Evolutionary conservation across 2,329 filamentous ascomycete genomes (phyloP).

Genomic region (Conoideocrella luteorostrata): DNA sequence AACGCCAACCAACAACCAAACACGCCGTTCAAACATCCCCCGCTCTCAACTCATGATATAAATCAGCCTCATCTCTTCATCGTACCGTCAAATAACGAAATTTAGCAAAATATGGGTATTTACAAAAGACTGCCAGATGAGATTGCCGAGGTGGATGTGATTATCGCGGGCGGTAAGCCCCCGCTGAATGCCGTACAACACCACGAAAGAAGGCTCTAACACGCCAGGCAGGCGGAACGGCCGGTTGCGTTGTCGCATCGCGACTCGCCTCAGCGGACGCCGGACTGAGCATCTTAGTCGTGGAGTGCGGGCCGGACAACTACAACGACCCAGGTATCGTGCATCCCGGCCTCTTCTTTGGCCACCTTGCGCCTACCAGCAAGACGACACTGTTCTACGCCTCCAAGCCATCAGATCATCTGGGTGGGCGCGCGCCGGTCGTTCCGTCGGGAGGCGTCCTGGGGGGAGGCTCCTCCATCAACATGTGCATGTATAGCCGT

Average conservation of each 20-base stretch:
- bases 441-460: slow-evolving; percentile 15
- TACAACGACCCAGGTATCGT: neutral
- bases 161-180: slow-evolving; percentile 15
- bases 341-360: neutral
- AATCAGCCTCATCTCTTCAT: no score
- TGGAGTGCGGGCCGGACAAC: neutral
- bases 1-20: no score
- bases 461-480: slow-evolving; percentile 18
- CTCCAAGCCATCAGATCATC: neutral
- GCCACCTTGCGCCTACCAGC: neutral
- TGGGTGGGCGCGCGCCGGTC: neutral
- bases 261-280: neutral
- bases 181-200: neutral
- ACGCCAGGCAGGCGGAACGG: no score
- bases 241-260: neutral
- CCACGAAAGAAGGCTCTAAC: no score
- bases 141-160: slow-evolving; percentile 14
- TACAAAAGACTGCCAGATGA: slow-evolving; percentile 7
- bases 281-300: neutral
- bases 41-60: no score
- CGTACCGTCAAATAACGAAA: no score
- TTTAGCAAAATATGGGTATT: no score
- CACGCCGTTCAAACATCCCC: no score
- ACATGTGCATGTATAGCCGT: slow-evolving; percentile 18
- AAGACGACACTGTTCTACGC: neutral